phyloP scores from a whole-genome alignment of 495 filamentous ascomycete genomes.

The Bacidia rubella region DNA sequence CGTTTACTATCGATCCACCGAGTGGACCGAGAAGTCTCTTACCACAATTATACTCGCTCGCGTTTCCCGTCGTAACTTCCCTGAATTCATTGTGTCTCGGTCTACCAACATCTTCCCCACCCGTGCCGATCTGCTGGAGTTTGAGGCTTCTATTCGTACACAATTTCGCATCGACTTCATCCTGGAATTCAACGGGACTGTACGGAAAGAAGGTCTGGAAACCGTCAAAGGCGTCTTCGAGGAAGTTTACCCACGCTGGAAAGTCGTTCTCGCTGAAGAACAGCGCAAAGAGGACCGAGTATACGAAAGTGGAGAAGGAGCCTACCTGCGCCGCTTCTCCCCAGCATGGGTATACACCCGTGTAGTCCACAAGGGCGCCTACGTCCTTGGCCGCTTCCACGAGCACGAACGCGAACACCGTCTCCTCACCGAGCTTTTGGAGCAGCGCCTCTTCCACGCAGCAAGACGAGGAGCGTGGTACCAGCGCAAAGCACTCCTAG shows the following conservation, averaged over 20 bases:
- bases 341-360: slow-evolving; percentile 90
- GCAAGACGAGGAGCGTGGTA: slow-evolving; percentile 86
- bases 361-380: slow-evolving; percentile 75
- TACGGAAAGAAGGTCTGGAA: slow-evolving; percentile 47
- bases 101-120: slow-evolving; percentile 80
- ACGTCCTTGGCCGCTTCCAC: slow-evolving; percentile 74
- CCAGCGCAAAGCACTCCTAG: slow-evolving; percentile 83
- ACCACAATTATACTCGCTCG: slow-evolving; percentile 90
- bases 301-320: slow-evolving; percentile 76
- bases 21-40: slow-evolving; percentile 94
- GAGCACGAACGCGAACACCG: slow-evolving; percentile 64
- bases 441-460: slow-evolving; percentile 71
- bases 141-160: slow-evolving; percentile 71
- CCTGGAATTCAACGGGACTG: slow-evolving; percentile 72
- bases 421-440: slow-evolving; percentile 60
- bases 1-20: slow-evolving; percentile 90
- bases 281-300: slow-evolving; percentile 64
- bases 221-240: slow-evolving; percentile 61
- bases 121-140: slow-evolving; percentile 63
- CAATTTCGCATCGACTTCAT: slow-evolving; percentile 74
- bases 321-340: slow-evolving; percentile 81
- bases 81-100: slow-evolving; percentile 78
- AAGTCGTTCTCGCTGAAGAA: slow-evolving; percentile 57
- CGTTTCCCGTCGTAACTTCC: slow-evolving; percentile 75
- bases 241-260: slow-evolving; percentile 69